Conservation (phyloP, 305 asterid genomes). For the Rubia peregrina region DNA sequence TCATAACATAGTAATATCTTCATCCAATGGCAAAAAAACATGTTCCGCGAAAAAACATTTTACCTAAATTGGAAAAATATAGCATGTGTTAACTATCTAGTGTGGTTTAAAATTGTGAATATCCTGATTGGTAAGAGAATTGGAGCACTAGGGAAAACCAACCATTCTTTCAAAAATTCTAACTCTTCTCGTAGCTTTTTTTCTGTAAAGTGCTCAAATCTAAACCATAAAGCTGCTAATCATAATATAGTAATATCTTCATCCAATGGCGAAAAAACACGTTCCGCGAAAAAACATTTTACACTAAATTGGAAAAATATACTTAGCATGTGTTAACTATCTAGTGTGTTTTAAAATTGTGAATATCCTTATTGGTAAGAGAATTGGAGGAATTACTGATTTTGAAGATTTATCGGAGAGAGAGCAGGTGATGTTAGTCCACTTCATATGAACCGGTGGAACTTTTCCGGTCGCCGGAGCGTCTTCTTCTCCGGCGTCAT, state of each 20-base stretch:
- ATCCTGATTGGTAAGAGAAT: not conserved
- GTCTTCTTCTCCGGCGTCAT: constrained; percentile 18
- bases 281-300: not conserved
- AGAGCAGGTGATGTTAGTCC: constrained; percentile 74
- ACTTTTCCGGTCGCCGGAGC: constrained; percentile 48
- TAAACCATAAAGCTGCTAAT: not conserved
- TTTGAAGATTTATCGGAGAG: constrained; percentile 64
- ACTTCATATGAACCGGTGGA: constrained; percentile 60
- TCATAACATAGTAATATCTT: not conserved
- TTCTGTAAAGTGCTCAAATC: not conserved
- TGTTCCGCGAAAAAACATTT: not conserved
- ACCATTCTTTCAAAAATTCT: not conserved
- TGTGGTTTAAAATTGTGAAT: not conserved
- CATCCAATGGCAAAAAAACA: not conserved
- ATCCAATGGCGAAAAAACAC: not conserved
- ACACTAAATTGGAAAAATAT: not conserved
- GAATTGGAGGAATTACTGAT: constrained; percentile 33
- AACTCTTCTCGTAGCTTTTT: not conserved
- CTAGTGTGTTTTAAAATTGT: not conserved
- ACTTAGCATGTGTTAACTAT: not conserved
- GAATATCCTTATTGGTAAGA: not conserved
- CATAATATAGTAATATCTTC: not conserved
- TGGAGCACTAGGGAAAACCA: not conserved
- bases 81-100: not conserved
- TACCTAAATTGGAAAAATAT: not conserved